Base-by-base conservation (phyloP, 352 stramenopile genomes). In the Globisporangium apiculatum region DNA sequence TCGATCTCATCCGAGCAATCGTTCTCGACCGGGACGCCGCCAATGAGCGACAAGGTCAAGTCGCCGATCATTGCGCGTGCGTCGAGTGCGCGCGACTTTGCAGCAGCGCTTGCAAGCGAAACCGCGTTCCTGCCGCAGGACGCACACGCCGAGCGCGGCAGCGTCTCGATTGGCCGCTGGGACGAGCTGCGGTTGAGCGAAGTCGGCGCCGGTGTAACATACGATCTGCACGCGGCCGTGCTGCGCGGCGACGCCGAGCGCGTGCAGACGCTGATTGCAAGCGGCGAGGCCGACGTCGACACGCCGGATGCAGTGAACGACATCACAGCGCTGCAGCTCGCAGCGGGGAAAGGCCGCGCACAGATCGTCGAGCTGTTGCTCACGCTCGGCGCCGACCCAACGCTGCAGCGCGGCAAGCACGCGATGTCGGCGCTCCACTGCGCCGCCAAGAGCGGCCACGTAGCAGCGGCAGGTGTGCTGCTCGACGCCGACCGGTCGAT, bases 71-170 rank as follows among this genome's bases (percentile, higher is more conserved):
- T 63, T 12, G 36, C 41, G 43, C 51, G 45, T 61, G 54, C 55
- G n/a, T 62, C 48, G 38, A 61, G 61, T 12, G 61, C 43, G 7
- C 66, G 53, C 58, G 58, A 63, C 36, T 63, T 63, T 47, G 58
- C 58, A 10, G 51, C 52, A 4, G 58, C 42, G 43, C 42, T 57
- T 11, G 52, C 43, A 3, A 58, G 42, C 51, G 58, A 58, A 9
- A 36, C 58, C 3, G 58, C 58, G 45, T 63, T 63, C 52, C 12
- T 63, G 37, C 58, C 58, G 15, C 43, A 37, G 8, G 58, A 63
- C 45, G 43, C 58, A 43, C 36, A 53, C 58, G 41, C 56, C 0
- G 47, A 46, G 17, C 58, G 58, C 31, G 36, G 57, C 49, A 62
- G 57, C 45, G 35, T 54, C 51, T 12, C 37, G 37, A 42, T n/a